Evolutionary conservation across 257 asterid genomes (phyloP), one percentile per base, ranked within the genome.

Genomic region (Phtheirospermum japonicum): DNA sequence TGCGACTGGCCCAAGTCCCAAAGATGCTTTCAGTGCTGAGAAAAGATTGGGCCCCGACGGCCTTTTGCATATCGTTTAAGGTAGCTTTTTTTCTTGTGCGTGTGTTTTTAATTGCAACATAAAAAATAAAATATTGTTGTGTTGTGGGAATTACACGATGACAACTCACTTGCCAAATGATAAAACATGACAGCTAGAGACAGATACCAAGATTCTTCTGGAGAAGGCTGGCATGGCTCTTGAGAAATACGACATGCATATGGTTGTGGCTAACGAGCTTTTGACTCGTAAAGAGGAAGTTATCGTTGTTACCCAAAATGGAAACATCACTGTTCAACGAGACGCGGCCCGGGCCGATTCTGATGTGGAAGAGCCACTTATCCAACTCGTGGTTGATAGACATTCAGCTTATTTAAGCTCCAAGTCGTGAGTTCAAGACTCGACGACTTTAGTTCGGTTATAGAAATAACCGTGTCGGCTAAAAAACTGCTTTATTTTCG

Each of bases 211-310:
- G 75, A 89, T 93, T 68, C 96, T 93, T 26, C 73, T 93, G 55
- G 89, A 75, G 60, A 93, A 89, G 81, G 99, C 96, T 37, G 74
- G 67, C 61, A 71, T 52, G 83, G 99, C 97, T 17, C 93, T 93
- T 20, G 73, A 64, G 50, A 89, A 75, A 83, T 80, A 89, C 68
- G 60, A 83, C 32, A 83, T 93, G 86, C 87, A 93, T 68, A 76
- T 90, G 95, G 97, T 93, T 40, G 82, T 93, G 7, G 97, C 99
- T n/a, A 93, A 93, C 39, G 96, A 93, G 83, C 96, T 93, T 60
- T 72, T 77, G 49, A 89, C 94, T 13, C 94, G 97, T 17, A 87
- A 89, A 72, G 96, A 93, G 66, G 96, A 89, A 76, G 97, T 93
- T 63, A 66, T 74, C 9, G 94, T 89, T 11, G 94, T 93, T 57